Evolutionary conservation across 1,284 basidiomycete genomes (phyloP).

Genomic region (Rhodofomes roseus): DNA sequence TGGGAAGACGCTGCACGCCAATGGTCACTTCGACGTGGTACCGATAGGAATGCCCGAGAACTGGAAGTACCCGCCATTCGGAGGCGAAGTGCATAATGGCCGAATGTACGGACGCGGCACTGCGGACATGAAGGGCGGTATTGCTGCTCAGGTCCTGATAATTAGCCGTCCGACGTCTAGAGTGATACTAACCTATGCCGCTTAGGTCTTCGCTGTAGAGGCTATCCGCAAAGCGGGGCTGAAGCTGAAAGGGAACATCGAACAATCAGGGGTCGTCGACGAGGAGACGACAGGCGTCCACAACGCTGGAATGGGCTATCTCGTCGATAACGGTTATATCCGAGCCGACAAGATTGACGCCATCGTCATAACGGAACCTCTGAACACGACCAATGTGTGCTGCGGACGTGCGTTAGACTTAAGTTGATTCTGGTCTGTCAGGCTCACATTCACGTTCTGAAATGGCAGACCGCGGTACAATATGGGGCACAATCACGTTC

Average conservation of each 20-base stretch:
- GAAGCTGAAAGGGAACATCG: constrained; percentile 8
- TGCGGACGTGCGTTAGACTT: constrained; percentile 8
- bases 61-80: constrained; percentile 8
- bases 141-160: constrained; percentile 8
- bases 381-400: constrained; percentile 12
- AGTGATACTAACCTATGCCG: background rate
- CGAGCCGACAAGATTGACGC: constrained; percentile 9
- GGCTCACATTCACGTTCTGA: background rate
- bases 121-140: constrained; percentile 11
- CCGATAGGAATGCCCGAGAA: background rate
- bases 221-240: constrained; percentile 8
- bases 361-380: constrained; percentile 10
- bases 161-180: background rate
- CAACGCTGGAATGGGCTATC: constrained; percentile 9
- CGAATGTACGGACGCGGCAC: constrained; percentile 10
- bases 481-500: constrained; percentile 12
- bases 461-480: constrained; percentile 7
- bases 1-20: constrained; percentile 9
- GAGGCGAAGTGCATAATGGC: constrained; percentile 5
- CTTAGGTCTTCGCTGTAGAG: constrained; percentile 8
- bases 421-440: background rate
- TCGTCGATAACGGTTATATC: constrained; percentile 10
- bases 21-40: constrained; percentile 10
- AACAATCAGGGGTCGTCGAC: constrained; percentile 9
- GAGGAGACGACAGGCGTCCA: constrained; percentile 8